phyloP scores from a whole-genome alignment of 1,139 yeast genomes.

The Candida sp. region DNA sequence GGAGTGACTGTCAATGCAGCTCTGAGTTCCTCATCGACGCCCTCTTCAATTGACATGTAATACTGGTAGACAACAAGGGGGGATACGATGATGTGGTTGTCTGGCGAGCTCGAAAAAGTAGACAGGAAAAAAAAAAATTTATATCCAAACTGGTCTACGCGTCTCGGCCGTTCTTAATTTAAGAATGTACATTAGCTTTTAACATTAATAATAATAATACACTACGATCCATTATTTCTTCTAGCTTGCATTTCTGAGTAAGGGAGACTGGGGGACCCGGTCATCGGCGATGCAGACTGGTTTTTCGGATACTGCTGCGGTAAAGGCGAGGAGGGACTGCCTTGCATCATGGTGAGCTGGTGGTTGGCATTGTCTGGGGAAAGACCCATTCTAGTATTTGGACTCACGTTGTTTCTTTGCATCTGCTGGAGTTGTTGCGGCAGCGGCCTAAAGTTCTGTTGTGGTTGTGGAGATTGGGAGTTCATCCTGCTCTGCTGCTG shows the following conservation, averaged over 20 bases:
- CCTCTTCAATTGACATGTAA: slow-evolving; percentile 21
- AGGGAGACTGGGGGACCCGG: slow-evolving; percentile 19
- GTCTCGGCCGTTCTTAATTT: neutral
- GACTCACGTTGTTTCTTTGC: slow-evolving; percentile 6
- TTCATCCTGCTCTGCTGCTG: slow-evolving; percentile 48
- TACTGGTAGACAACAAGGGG: slow-evolving; percentile 25
- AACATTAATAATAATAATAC: neutral
- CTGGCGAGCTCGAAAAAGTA: neutral
- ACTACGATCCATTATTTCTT: slow-evolving; percentile 1
- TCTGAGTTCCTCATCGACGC: slow-evolving; percentile 19
- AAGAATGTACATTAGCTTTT: neutral
- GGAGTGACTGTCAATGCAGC: slow-evolving; percentile 33
- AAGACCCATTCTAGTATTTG: slow-evolving; percentile 5
- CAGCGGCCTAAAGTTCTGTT: slow-evolving; percentile 15
- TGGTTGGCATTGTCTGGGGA: slow-evolving; percentile 12
- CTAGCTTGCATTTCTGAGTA: slow-evolving; percentile 25
- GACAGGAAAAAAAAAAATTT: neutral
- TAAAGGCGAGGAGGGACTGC: slow-evolving; percentile 26
- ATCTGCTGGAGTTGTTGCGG: slow-evolving; percentile 23
- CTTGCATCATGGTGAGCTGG: slow-evolving; percentile 42
- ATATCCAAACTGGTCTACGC: neutral
- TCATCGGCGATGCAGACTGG: slow-evolving; percentile 23
- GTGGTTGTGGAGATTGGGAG: slow-evolving; percentile 10
- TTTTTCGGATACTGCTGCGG: slow-evolving; percentile 31
- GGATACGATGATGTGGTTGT: slow-evolving; percentile 17